Base-by-base conservation (phyloP, 2,329 filamentous ascomycete genomes). In the Calonectria naviculata region DNA sequence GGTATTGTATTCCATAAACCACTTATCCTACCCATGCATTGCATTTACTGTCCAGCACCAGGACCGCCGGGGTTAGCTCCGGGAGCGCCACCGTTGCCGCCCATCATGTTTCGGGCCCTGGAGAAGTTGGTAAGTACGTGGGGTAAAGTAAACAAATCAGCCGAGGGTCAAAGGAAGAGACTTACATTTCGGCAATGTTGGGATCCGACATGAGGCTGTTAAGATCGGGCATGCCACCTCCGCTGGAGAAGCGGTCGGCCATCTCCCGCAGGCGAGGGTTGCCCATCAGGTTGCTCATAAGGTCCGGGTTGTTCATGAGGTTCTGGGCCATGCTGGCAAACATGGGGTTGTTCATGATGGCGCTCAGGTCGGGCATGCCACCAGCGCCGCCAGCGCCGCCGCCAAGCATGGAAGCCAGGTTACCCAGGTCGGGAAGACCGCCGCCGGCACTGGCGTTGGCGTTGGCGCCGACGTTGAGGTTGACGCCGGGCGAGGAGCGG, bases 261-360 rank as follows among this genome's bases (percentile, higher is more conserved):
- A 98, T 96, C 81, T 97, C 91, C 68, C 94, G 90, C 73, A 98
- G 86, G 72, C 92, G 90, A 4, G 97, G 97, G 87, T 99, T 98
- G 88, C 88, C 95, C 95, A 99, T 98, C 70, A 99, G 85, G 83
- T 95, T 97, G 81, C 88, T 90, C 91, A 98, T 93, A 87, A 95
- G 91, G 12, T 97, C 94, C 0, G 97, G 97, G 86, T 99, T 98
- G 85, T 92, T 94, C 97, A 98, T 98, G 67, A 99, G 85, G 84
- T 94, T 98, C 87, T 98, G 95, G 5, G 97, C 97, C 95, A 98
- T 98, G 85, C 90, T 94, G 62, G 95, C 91, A 86, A 99, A 97
- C 97, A 98, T 98, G 67, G 97, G 97, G 87, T 98, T 99, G 87
- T 88, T 95, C 95, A 98, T 97, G 83, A 99, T 92, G 74, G 91